Conservation (phyloP, 2,329 filamentous ascomycete genomes). For the Hypoxylon sp. region DNA sequence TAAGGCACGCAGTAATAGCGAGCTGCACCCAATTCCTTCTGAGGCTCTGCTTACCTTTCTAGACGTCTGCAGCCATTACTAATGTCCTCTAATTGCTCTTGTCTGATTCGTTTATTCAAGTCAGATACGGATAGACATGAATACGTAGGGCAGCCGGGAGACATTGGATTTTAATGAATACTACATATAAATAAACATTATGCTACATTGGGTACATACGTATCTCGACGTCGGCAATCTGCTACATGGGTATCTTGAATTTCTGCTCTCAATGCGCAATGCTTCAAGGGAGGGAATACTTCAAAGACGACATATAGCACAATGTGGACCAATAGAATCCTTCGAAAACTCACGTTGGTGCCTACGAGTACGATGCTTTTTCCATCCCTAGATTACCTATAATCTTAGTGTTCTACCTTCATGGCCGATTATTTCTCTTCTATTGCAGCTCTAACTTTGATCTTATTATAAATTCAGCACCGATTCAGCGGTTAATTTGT, state of each 20-base stretch:
- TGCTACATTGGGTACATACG: background rate
- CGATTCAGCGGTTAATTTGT: background rate
- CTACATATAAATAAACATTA: background rate
- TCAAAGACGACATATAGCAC: background rate
- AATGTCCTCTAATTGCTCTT: slow-evolving; percentile 7
- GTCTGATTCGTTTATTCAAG: background rate
- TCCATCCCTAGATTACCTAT: background rate
- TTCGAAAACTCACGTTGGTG: background rate
- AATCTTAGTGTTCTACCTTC: background rate
- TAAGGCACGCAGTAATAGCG: slow-evolving; percentile 12
- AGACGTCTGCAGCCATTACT: background rate
- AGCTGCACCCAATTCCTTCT: slow-evolving; percentile 2
- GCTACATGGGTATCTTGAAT: background rate
- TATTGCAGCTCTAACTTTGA: background rate
- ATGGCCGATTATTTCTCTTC: background rate
- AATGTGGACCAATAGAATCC: slow-evolving; percentile 22
- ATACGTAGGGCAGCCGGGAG: background rate
- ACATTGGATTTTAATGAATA: background rate
- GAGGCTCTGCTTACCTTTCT: background rate
- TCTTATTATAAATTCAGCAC: background rate
- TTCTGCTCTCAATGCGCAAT: background rate
- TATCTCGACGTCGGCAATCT: background rate
- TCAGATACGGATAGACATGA: background rate
- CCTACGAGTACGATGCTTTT: background rate
- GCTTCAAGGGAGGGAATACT: no score